Evolutionary conservation across 148 eudicot species (phyloP).

Genomic region (Silene conica): DNA sequence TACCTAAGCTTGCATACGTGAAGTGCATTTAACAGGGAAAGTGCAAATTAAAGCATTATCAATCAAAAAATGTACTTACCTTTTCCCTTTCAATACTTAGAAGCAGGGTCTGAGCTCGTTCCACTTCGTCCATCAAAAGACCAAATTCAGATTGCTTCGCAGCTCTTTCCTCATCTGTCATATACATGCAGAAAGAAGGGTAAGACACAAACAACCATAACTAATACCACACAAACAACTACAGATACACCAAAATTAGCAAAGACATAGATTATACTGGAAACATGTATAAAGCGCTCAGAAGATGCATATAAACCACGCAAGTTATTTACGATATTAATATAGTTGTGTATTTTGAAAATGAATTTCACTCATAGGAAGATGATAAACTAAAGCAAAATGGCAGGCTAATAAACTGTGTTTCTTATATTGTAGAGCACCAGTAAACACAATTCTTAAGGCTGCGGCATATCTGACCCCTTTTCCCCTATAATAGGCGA

Average conservation of each 20-base stretch:
- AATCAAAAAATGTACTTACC: constrained; percentile 35
- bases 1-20: not conserved
- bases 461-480: not conserved
- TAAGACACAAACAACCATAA: constrained; percentile 15
- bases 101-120: constrained; percentile 94
- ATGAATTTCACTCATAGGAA: not conserved
- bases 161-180: constrained; percentile 88
- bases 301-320: constrained; percentile 1
- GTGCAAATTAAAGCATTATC: not conserved
- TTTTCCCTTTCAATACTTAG: constrained; percentile 91
- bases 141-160: constrained; percentile 87
- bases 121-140: constrained; percentile 98
- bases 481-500: not conserved
- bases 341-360: not conserved
- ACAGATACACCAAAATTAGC: constrained; percentile 1
- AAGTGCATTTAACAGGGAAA: not conserved
- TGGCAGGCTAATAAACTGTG: not conserved
- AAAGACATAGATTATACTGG: not conserved
- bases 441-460: not conserved
- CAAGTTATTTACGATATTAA: no score
- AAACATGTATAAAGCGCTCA: not conserved
- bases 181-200: constrained; percentile 3
- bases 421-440: not conserved
- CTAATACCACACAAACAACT: not conserved
- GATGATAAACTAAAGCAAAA: not conserved